phyloP scores from a whole-genome alignment of 257 asterid species.

The Lantana camara region DNA sequence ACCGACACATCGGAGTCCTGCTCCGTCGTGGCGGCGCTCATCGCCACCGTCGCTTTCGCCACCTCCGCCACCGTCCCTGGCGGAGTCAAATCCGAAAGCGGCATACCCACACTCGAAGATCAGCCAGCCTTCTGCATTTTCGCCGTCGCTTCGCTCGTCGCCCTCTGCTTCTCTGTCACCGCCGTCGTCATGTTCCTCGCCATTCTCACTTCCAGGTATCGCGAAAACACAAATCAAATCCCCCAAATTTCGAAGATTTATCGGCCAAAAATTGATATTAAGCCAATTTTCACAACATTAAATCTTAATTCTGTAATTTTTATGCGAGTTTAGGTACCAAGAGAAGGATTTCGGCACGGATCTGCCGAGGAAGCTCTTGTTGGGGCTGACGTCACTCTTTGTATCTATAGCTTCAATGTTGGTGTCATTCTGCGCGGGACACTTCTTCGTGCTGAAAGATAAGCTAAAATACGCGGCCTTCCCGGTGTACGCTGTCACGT shows the following conservation, averaged over 20 bases:
- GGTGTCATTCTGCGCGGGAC: constrained; percentile 60
- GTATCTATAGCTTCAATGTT: constrained; percentile 50
- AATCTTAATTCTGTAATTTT: neutral
- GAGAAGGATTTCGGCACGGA: constrained; percentile 40
- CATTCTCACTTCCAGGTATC: neutral
- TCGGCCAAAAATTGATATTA: too few species aligned
- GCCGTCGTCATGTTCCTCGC: constrained; percentile 39
- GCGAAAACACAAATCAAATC: too few species aligned
- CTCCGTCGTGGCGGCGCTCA: constrained; percentile 53
- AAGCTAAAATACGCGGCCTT: constrained; percentile 31
- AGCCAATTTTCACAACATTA: too few species aligned
- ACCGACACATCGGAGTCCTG: constrained; percentile 46
- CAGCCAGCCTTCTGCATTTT: constrained; percentile 35
- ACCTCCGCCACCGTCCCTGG: constrained; percentile 49
- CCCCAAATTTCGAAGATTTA: too few species aligned
- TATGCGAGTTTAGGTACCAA: constrained; percentile 39
- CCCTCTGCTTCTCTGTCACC: constrained; percentile 49
- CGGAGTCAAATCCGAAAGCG: constrained; percentile 28
- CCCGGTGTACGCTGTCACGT: constrained; percentile 42
- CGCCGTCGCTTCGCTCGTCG: constrained; percentile 37
- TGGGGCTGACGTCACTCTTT: constrained; percentile 52
- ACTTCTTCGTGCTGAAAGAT: constrained; percentile 42
- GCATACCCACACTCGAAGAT: constrained; percentile 32
- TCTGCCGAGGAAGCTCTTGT: constrained; percentile 46
- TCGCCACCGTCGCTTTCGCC: constrained; percentile 56